These are phyloP conservation scores for Cercospora citrullina DNA, from an alignment of 2,329 filamentous ascomycete genomes.

Conservation along the genomic window DNA sequence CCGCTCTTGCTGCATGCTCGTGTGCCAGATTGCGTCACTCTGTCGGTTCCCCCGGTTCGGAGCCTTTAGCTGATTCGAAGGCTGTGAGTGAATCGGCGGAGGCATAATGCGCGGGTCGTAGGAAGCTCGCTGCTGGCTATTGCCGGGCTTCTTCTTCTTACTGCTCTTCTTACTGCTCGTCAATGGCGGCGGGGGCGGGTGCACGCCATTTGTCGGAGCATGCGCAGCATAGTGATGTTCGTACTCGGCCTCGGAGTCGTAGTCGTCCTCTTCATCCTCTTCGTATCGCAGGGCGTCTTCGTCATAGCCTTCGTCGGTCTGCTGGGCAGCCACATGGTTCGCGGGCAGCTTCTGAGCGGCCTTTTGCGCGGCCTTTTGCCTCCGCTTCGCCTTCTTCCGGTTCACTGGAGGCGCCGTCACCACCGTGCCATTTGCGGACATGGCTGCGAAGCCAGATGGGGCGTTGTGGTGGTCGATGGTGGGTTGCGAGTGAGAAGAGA, in stretches of 20 bases:
- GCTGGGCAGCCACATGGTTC: constrained; percentile 19
- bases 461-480: constrained; percentile 30
- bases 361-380: constrained; percentile 77
- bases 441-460: constrained; percentile 32
- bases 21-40: constrained; percentile 91
- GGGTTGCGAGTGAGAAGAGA: constrained; percentile 1
- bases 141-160: constrained; percentile 61
- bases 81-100: constrained; percentile 25
- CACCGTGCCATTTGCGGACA: constrained; percentile 29
- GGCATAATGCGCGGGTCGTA: constrained; percentile 35
- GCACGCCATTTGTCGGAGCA: constrained; percentile 45
- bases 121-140: constrained; percentile 18
- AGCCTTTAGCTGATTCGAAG: neutral
- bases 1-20: constrained; percentile 87
- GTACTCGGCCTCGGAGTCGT: constrained; percentile 31
- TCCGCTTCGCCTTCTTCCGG: constrained; percentile 91
- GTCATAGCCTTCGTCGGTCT: constrained; percentile 45
- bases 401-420: constrained; percentile 59
- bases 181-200: constrained; percentile 24
- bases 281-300: constrained; percentile 46
- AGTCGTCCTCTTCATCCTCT: constrained; percentile 42
- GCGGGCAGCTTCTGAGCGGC: constrained; percentile 49
- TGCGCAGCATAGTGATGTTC: constrained; percentile 35
- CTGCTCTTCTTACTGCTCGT: constrained; percentile 53
- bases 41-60: constrained; percentile 8